Percentiles rank a stretch among this genome's conserved stretches.
These are phyloP conservation scores for Cerrena zonata DNA, from an alignment of 1,284 basidiomycete species.

Conservation along the genomic window DNA sequence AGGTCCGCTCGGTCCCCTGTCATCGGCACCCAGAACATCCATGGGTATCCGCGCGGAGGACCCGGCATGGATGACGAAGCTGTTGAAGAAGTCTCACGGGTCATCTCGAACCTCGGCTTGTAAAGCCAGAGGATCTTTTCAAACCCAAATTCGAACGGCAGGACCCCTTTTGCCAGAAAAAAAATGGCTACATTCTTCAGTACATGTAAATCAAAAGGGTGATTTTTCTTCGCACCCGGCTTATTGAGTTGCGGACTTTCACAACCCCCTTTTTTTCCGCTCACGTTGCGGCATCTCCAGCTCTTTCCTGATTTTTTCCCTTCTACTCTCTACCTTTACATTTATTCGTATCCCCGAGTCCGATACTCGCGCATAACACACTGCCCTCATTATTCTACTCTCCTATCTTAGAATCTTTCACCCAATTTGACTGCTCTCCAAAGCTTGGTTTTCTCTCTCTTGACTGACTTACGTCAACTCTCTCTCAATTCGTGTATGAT, in stretches of 20 bases:
- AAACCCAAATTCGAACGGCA: not conserved
- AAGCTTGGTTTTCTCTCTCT: slow-evolving; percentile 8
- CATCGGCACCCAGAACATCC: slow-evolving; percentile 19
- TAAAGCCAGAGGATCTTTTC: slow-evolving; percentile 25
- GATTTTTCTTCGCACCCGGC: not conserved
- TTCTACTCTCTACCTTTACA: not conserved
- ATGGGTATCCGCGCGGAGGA: slow-evolving; percentile 33
- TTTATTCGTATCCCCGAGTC: not conserved
- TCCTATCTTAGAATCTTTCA: not conserved
- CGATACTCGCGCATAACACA: not conserved
- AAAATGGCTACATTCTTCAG: not conserved
- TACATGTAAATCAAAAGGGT: not conserved
- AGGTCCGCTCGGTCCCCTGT: slow-evolving; percentile 35
- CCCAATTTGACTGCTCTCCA: not conserved
- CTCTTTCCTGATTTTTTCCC: slow-evolving; percentile 1
- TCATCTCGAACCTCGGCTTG: slow-evolving; percentile 72
- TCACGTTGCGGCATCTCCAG: not conserved
- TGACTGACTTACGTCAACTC: not conserved
- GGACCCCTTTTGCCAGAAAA: not conserved
- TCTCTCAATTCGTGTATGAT: not conserved
- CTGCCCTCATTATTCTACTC: not conserved
- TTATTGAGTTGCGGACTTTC: not conserved
- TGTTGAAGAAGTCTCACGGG: slow-evolving; percentile 68
- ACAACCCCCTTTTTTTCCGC: not conserved
- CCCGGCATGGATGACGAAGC: slow-evolving; percentile 53